These are phyloP conservation scores for Viridothelium virens DNA, from an alignment of 495 filamentous ascomycete genomes.

Conservation along the genomic window DNA sequence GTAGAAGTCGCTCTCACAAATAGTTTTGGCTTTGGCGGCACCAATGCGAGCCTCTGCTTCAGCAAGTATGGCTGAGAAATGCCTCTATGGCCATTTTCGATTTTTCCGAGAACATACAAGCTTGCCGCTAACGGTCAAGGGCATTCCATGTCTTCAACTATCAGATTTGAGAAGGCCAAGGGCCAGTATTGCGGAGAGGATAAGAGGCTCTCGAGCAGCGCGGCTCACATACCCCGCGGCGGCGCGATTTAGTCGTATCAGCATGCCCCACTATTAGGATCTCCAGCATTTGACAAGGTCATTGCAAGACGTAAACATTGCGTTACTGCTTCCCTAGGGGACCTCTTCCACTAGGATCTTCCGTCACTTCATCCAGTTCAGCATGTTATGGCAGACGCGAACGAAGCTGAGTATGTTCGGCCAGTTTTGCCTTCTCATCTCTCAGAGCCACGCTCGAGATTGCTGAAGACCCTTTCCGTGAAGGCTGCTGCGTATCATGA, in stretches of 20 bases:
- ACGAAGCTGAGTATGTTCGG: not conserved
- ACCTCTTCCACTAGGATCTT: not conserved
- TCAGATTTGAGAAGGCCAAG: not conserved
- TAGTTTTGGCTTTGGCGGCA: slow-evolving; percentile 97
- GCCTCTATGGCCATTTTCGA: not conserved
- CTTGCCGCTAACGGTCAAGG: not conserved
- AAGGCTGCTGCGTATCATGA: slow-evolving; percentile 33
- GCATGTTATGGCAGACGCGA: not conserved
- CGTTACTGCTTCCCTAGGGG: not conserved
- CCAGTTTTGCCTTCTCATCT: not conserved
- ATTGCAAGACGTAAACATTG: not conserved
- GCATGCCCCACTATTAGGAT: not conserved
- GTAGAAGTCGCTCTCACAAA: slow-evolving; percentile 80
- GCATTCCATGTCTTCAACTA: not conserved
- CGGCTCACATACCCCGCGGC: not conserved
- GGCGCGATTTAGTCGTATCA: not conserved
- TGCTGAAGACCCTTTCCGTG: not conserved
- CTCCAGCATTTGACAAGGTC: not conserved
- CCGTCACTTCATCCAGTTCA: not conserved
- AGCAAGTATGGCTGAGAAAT: slow-evolving; percentile 35
- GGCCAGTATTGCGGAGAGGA: not conserved
- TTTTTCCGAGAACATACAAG: not conserved
- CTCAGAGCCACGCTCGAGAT: not conserved
- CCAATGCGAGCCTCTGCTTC: slow-evolving; percentile 87
- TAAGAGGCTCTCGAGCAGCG: not conserved